Evolutionary conservation across 805 yeast species (phyloP).

Genomic region (Sugiyamaella floridensis): DNA sequence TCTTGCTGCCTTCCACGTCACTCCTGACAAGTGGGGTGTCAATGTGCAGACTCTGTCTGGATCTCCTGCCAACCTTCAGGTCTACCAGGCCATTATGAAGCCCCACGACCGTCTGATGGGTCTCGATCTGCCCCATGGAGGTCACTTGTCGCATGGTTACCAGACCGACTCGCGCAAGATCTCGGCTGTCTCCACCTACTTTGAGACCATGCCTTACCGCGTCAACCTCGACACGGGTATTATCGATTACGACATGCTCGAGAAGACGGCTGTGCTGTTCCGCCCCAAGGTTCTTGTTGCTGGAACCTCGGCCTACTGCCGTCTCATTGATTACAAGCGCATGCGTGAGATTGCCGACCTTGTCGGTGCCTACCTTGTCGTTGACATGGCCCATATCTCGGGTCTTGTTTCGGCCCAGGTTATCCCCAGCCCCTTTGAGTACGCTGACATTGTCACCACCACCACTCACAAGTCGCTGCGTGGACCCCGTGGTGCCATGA

Average conservation of each 20-base stretch:
- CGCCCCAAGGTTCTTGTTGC: slow-evolving; percentile 97
- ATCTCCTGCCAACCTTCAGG: slow-evolving; percentile 96
- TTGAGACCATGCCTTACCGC: slow-evolving; percentile 98
- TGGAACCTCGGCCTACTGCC: slow-evolving; percentile 97
- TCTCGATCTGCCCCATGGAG: slow-evolving; percentile 96
- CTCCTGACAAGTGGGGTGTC: slow-evolving; percentile 90
- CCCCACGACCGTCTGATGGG: slow-evolving; percentile 98
- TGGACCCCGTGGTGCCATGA: slow-evolving; percentile 99
- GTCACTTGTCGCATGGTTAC: slow-evolving; percentile 97
- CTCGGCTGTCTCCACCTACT: slow-evolving; percentile 91
- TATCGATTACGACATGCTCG: slow-evolving; percentile 93
- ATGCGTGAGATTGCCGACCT: slow-evolving; percentile 95
- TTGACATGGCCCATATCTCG: slow-evolving; percentile 98
- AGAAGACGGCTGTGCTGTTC: slow-evolving; percentile 80
- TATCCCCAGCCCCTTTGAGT: slow-evolving; percentile 92
- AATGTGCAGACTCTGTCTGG: slow-evolving; percentile 96
- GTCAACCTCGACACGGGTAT: slow-evolving; percentile 86
- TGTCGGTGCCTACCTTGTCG: slow-evolving; percentile 93
- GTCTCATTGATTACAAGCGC: slow-evolving; percentile 92
- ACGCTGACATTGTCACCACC: slow-evolving; percentile 96
- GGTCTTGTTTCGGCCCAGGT: slow-evolving; percentile 95
- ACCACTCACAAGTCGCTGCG: slow-evolving; percentile 98
- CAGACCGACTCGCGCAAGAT: slow-evolving; percentile 91
- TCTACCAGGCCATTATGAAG: slow-evolving; percentile 89
- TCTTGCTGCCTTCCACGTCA: slow-evolving; percentile 74